Base-by-base conservation (phyloP, 192 early-diverging fungal genomes). In the Spizellomyces sp. region DNA sequence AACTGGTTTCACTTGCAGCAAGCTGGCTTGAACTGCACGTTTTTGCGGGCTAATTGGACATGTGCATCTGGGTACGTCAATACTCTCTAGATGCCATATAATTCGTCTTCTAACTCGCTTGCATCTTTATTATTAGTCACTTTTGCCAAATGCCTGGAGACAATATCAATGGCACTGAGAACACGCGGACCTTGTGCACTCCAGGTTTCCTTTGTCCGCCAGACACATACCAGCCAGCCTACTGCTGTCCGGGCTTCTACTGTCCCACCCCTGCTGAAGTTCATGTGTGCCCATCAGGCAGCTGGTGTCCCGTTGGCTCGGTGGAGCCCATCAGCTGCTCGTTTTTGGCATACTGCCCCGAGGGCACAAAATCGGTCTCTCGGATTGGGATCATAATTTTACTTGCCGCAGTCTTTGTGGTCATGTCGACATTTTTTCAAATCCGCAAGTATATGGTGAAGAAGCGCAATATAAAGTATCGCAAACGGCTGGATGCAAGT, bases 241-340 rank as follows among this genome's bases (percentile, higher is more conserved):
- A 88, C 66, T 91, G 90, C 69, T 86, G 82, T 52, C 52, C 72
- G 0, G 86, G 88, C 9, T 87, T 81, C 63, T 85, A 83, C 47
- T 89, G 89, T 69, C 82, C 81, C 5, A 70, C 82, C 21, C 77
- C 81, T 6, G 77, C 65, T 10, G 69, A 75, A 2, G 71, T 87
- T 45, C 59, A 66, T 6, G 9, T 77, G 9, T 90, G 89, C 65
- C 86, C 88, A 0, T 62, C 70, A 21, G 85, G 80, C 19, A 65
- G 74, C 57, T 90, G 77, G 74, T 90, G 86, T 54, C 83, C 80
- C 7, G 68, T 76, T 4, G 87, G 84, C 56, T 80, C 84, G 4
- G 79, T 74, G 8, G 42, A 5, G 12, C 80, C 80, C 1, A 7
- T 48, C 45, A 8, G 27, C 12, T 83, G 81, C 66, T 22, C 22